Evolutionary conservation across 2,329 filamentous ascomycete species (phyloP).

Genomic region (Cercospora canescens): DNA sequence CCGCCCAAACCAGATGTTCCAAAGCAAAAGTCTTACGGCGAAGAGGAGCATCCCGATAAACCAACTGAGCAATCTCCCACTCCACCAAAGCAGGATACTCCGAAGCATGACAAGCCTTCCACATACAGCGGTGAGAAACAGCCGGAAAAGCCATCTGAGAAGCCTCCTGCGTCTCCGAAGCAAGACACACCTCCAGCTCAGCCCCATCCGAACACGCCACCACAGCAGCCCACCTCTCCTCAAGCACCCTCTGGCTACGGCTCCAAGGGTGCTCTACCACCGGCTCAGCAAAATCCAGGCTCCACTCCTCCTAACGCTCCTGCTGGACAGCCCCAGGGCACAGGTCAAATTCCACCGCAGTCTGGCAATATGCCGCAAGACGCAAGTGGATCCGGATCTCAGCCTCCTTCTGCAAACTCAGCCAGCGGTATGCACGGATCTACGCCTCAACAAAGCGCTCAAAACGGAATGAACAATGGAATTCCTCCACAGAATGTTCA

Average conservation of each 20-base stretch:
- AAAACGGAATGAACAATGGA: not conserved
- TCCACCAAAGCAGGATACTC: not conserved
- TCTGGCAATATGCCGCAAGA: not conserved
- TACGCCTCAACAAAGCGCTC: not conserved
- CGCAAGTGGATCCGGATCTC: not conserved
- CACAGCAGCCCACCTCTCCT: not conserved
- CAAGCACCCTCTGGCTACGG: not conserved
- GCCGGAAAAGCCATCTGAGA: not conserved
- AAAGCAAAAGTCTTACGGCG: not conserved
- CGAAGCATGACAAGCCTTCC: not conserved
- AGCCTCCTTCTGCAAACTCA: not conserved
- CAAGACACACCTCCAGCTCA: not conserved
- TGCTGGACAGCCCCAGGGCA: not conserved
- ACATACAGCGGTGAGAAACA: not conserved
- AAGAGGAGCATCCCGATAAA: not conserved
- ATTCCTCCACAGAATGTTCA: not conserved
- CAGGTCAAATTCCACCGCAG: not conserved
- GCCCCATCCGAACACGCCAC: too few relatives aligned
- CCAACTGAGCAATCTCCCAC: not conserved
- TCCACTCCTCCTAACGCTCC: not conserved
- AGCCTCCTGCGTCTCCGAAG: not conserved
- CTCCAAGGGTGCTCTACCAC: not conserved
- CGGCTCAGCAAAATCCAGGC: not conserved
- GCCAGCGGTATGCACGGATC: too few relatives aligned
- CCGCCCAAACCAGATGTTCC: not conserved